Base-by-base conservation (phyloP, 805 yeast genomes). In the Brettanomyces naardenensis region DNA sequence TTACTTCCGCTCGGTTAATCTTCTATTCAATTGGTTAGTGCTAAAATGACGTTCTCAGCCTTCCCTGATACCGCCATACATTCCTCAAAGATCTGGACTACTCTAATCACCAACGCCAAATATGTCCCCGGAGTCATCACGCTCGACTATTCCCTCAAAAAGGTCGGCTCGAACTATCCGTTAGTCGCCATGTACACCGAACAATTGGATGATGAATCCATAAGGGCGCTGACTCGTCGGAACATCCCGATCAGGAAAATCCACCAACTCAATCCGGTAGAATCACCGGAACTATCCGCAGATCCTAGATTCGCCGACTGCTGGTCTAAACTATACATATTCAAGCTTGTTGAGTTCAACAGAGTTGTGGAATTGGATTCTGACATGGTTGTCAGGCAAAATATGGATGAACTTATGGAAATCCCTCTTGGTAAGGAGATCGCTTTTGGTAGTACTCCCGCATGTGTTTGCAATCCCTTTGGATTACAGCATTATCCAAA, bases 381-480 rank as follows among this genome's bases (percentile, higher is more conserved):
- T 14, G 83, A 76, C 53, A 76, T 77, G 81, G 58, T 74, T 21
- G 75, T 75, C 2, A 39, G 71, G 6, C 58, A 61, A 39, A 75
- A 75, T 47, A 72, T 76, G 75, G 82, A 76, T 52, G 81, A 75
- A 47, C 54, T 76, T 31, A 69, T 76, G 69, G 69, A 67, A 6
- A 35, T 73, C 15, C 62, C 63, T 7, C 51, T 75, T 34, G 52
- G 49, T 3, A 45, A 50, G 7, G 48, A 50, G 2, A 47, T 50
- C 4, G 66, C 61, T 4, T 74, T 76, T 55, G 82, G 79, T 0
- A 79, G 80, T 0, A 52, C 71, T 9, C 75, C 75, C 44, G 80
- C 81, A 3, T 75, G 82, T 53, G 77, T 73, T 18, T 75, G 82
- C 54, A 75, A 75, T 45, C 82, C 82, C 4, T 61, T 66, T 54